Evolutionary conservation across 768 basidiomycete species (phyloP).

Genomic region (Lactifluus piperatus): DNA sequence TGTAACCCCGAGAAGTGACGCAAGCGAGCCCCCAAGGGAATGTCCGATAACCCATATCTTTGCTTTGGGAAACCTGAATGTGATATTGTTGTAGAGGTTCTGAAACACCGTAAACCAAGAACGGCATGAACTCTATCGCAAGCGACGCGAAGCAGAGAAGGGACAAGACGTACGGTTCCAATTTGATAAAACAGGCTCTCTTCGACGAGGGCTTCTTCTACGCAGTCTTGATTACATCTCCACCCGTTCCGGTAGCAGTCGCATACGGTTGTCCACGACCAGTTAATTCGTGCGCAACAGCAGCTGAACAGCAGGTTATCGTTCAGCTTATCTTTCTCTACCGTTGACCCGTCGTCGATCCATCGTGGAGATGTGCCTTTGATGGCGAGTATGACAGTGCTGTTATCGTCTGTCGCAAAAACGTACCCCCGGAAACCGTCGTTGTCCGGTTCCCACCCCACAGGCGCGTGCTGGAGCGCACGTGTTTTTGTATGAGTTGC

Average conservation of each 20-base stretch:
- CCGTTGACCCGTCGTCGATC: slow-evolving; percentile 74
- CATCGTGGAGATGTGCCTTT: slow-evolving; percentile 84
- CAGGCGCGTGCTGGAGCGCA: slow-evolving; percentile 46
- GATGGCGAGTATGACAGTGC: slow-evolving; percentile 84
- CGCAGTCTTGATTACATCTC: slow-evolving; percentile 72
- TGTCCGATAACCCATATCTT: slow-evolving; percentile 86
- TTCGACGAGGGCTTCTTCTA: slow-evolving; percentile 68
- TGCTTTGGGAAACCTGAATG: slow-evolving; percentile 81
- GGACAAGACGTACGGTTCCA: slow-evolving; percentile 55
- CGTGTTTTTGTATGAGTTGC: too few species aligned
- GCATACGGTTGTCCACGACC: slow-evolving; percentile 90
- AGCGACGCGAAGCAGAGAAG: not conserved
- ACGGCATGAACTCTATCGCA: too few species aligned
- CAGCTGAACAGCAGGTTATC: slow-evolving; percentile 93
- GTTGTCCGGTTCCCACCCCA: slow-evolving; percentile 84
- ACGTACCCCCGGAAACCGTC: slow-evolving; percentile 91
- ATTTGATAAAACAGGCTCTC: slow-evolving; percentile 85
- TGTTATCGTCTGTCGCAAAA: slow-evolving; percentile 77
- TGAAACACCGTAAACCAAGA: slow-evolving; percentile 24
- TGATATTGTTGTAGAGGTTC: slow-evolving; percentile 90
- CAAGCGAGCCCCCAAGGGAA: slow-evolving; percentile 83
- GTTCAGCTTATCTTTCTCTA: slow-evolving; percentile 85
- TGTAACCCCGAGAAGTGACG: slow-evolving; percentile 80
- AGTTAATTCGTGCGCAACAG: slow-evolving; percentile 89
- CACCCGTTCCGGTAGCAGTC: slow-evolving; percentile 70